A percentile compares a stretch with the other conserved stretches of the same genome.
These are phyloP conservation scores for Dipteronia sinensis DNA, from an alignment of 345 rosid genomes.

Conservation along the genomic window DNA sequence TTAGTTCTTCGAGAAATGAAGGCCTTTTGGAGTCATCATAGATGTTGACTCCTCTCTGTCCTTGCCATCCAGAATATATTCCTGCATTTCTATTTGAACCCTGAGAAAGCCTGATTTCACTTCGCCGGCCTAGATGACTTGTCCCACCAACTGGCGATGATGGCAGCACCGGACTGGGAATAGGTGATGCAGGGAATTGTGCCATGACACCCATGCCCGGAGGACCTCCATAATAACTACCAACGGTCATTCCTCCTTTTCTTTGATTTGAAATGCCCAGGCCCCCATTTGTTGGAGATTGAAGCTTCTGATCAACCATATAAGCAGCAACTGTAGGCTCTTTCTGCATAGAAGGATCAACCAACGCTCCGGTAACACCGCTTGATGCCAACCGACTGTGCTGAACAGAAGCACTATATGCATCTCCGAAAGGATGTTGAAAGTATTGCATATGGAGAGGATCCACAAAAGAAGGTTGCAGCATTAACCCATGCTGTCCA, in stretches of 20 bases:
- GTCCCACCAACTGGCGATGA: slow-evolving; percentile 67
- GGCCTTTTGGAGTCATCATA: slow-evolving; percentile 62
- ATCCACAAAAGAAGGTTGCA: slow-evolving; percentile 64
- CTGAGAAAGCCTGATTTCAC: slow-evolving; percentile 59
- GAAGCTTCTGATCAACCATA: slow-evolving; percentile 58
- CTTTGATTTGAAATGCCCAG: slow-evolving; percentile 51
- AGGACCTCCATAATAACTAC: slow-evolving; percentile 53
- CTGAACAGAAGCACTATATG: slow-evolving; percentile 52
- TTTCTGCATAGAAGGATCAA: slow-evolving; percentile 50
- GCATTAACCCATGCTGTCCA: slow-evolving; percentile 50
- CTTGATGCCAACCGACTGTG: slow-evolving; percentile 37
- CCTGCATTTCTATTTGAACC: slow-evolving; percentile 60
- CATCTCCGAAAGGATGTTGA: slow-evolving; percentile 64
- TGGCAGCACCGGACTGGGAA: slow-evolving; percentile 70
- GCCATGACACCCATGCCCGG: slow-evolving; percentile 64
- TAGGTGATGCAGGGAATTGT: slow-evolving; percentile 66
- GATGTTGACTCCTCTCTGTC: slow-evolving; percentile 60
- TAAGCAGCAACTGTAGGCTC: slow-evolving; percentile 39
- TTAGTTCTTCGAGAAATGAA: slow-evolving; percentile 91
- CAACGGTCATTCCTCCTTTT: slow-evolving; percentile 40
- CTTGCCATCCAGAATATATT: slow-evolving; percentile 80
- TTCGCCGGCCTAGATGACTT: slow-evolving; percentile 52
- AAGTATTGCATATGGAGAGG: slow-evolving; percentile 72
- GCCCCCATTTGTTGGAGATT: slow-evolving; percentile 49
- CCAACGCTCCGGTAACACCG: slow-evolving; percentile 40